Percentiles rank a stretch among this genome's conserved stretches.
Conservation (phyloP, 164 flowering plant genomes). For the Magnolia kwangsiensis region DNA sequence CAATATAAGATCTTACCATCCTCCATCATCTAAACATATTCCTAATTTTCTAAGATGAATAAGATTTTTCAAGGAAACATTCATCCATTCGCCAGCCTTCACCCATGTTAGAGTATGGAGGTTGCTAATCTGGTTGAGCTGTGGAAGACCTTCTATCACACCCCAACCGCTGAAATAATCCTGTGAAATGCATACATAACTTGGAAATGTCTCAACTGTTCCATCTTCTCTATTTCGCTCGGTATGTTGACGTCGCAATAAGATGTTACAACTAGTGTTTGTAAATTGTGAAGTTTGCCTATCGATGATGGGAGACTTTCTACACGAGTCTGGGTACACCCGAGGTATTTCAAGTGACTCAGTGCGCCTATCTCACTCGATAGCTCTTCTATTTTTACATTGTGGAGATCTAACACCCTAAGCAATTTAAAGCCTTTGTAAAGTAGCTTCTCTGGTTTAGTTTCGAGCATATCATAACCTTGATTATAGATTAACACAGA, state of each 20-base stretch:
- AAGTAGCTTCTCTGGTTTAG: not conserved
- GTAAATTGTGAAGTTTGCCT: not conserved
- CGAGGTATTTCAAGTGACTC: not conserved
- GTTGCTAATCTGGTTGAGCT: not conserved
- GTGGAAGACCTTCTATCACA: not conserved
- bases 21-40: not conserved
- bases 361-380: not conserved
- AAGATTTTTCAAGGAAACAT: not conserved
- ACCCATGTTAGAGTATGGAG: not conserved
- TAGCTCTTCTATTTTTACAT: not conserved
- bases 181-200: too few relatives aligned
- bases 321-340: not conserved
- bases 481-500: not conserved
- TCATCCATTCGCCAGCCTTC: not conserved
- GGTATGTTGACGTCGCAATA: not conserved
- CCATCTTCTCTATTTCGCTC: not conserved
- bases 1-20: too few relatives aligned
- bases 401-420: not conserved
- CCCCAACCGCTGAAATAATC: not conserved
- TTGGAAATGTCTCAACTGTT: not conserved
- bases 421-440: not conserved
- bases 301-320: not conserved
- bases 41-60: not conserved
- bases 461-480: too few relatives aligned
- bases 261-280: not conserved